Percentiles rank a stretch among this genome's conserved stretches.
These are phyloP conservation scores for Phaeosphaeriaceae sp. DNA, from an alignment of 2,329 filamentous ascomycete genomes.

Conservation along the genomic window DNA sequence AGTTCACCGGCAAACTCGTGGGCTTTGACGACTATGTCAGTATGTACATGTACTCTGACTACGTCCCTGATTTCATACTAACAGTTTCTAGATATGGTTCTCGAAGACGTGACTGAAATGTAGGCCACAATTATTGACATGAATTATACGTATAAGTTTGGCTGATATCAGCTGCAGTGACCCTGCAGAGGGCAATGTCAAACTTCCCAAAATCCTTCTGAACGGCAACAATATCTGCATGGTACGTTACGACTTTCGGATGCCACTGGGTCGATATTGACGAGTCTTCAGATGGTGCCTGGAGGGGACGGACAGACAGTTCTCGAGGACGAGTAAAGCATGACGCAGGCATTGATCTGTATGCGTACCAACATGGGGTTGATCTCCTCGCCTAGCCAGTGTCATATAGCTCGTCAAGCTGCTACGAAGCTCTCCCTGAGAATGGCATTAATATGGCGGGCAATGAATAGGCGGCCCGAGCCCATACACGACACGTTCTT, in stretches of 20 bases:
- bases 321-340: slow-evolving; percentile 30
- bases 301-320: slow-evolving; percentile 41
- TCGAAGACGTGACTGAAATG: slow-evolving; percentile 98
- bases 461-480: neutral
- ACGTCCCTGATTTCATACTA: slow-evolving; percentile 4
- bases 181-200: slow-evolving; percentile 81
- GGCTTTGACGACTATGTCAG: slow-evolving; percentile 99
- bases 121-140: slow-evolving; percentile 54
- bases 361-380: neutral
- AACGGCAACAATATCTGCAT: slow-evolving; percentile 99
- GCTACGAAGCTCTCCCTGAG: neutral
- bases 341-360: neutral
- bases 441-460: neutral
- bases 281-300: slow-evolving; percentile 38
- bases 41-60: slow-evolving; percentile 63
- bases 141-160: neutral
- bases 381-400: neutral
- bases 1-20: slow-evolving; percentile 92
- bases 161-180: slow-evolving; percentile 66
- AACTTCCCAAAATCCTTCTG: slow-evolving; percentile 90
- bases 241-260: slow-evolving; percentile 63
- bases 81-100: slow-evolving; percentile 84
- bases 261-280: slow-evolving; percentile 10
- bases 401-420: neutral
- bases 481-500: neutral